Evolutionary conservation across 1,139 yeast species (phyloP).

Genomic region (Waltiozyma solani): DNA sequence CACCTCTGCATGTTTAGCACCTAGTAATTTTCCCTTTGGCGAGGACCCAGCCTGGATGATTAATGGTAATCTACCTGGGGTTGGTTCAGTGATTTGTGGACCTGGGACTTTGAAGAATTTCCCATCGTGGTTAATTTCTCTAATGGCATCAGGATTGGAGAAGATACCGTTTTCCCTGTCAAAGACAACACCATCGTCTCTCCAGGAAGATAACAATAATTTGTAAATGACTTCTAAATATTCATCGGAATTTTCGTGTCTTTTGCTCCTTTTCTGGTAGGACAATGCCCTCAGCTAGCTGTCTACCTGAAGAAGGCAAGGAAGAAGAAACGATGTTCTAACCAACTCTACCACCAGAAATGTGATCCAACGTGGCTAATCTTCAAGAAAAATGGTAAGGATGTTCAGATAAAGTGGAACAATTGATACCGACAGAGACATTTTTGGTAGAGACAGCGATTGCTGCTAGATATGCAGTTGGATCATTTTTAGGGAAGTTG

Average conservation of each 20-base stretch:
- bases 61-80: slow-evolving; percentile 12
- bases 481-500: slow-evolving; percentile 34
- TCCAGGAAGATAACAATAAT: slow-evolving; percentile 3
- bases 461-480: slow-evolving; percentile 30
- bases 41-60: slow-evolving; percentile 6
- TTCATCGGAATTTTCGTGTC: slow-evolving; percentile 6
- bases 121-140: slow-evolving; percentile 29
- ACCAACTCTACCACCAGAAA: slow-evolving; percentile 28
- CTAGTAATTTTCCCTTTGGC: neutral
- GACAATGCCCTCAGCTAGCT: neutral
- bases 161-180: slow-evolving; percentile 24
- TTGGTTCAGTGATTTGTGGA: slow-evolving; percentile 29
- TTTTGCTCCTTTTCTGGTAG: slow-evolving; percentile 1
- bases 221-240: slow-evolving; percentile 3
- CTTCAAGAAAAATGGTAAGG: slow-evolving; percentile 37
- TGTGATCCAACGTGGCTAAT: slow-evolving; percentile 32
- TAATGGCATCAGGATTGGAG: slow-evolving; percentile 28
- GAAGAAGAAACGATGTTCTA: slow-evolving; percentile 21
- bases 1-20: slow-evolving; percentile 5
- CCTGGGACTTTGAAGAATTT: slow-evolving; percentile 30
- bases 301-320: slow-evolving; percentile 14
- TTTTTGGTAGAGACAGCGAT: slow-evolving; percentile 29
- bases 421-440: slow-evolving; percentile 34
- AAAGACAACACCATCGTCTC: slow-evolving; percentile 19
- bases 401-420: slow-evolving; percentile 34